Evolutionary conservation across 306 rosid species (phyloP).

Genomic region (Citrullus amarus): DNA sequence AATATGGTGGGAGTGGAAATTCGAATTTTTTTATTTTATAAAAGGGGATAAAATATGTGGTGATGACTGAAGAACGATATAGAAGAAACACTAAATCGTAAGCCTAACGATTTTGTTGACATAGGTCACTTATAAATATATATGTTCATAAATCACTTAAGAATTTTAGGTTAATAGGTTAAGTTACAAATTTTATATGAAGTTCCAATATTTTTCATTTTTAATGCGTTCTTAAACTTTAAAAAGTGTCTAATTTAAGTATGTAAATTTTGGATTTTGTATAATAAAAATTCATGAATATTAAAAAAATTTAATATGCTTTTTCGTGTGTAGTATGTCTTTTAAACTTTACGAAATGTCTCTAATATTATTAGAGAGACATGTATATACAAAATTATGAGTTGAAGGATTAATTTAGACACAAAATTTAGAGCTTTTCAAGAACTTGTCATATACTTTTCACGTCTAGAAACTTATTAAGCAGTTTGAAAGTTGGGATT

Average conservation of each 20-base stretch:
- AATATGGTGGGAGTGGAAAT: no score
- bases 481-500: background rate
- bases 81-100: background rate
- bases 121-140: no score
- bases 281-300: no score
- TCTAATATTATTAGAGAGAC: background rate
- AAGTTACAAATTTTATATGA: background rate
- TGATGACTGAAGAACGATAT: background rate
- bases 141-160: background rate
- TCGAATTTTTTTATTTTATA: background rate
- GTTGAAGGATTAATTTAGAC: background rate
- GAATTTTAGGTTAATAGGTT: background rate
- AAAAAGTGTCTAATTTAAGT: no score
- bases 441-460: no score
- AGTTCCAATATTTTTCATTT: background rate
- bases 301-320: no score
- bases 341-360: background rate
- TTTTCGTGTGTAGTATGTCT: no score
- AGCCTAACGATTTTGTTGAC: background rate
- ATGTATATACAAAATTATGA: background rate
- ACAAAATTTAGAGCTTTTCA: no score
- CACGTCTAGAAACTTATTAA: background rate
- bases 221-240: background rate
- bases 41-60: background rate
- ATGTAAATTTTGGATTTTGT: background rate